phyloP scores from a whole-genome alignment of 2,329 filamentous ascomycete genomes.

The Verticillium klebahnii region DNA sequence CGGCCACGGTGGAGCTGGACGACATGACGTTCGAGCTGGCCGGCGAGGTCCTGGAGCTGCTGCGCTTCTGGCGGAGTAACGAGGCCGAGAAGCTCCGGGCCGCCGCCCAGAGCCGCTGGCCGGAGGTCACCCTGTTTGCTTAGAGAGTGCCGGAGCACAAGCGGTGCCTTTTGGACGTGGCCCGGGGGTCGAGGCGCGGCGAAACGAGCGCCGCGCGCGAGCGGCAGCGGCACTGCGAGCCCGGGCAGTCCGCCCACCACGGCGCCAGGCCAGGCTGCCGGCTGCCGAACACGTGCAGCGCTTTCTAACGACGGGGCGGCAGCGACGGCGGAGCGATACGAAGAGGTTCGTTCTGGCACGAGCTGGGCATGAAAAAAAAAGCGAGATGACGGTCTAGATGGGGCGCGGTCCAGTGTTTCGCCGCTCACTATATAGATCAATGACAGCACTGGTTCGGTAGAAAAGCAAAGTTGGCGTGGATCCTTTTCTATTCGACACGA shows the following conservation, averaged over 20 bases:
- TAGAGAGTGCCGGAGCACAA: conserved; percentile 13
- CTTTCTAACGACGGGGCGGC: not conserved
- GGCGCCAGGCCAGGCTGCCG: not conserved
- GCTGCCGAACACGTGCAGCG: not conserved
- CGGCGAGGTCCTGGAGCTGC: conserved; percentile 34
- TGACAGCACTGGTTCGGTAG: not conserved
- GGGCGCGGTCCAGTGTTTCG: not conserved
- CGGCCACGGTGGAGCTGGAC: conserved; percentile 49
- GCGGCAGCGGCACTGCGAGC: not conserved
- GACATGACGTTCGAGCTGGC: conserved; percentile 52
- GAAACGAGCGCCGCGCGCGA: not conserved
- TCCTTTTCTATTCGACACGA: not conserved
- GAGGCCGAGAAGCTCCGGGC: conserved; percentile 44
- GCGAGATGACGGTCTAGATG: not conserved
- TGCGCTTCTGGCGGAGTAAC: conserved; percentile 45
- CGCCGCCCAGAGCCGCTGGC: conserved; percentile 45
- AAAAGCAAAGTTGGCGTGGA: too few species aligned
- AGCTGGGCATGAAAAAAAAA: not conserved
- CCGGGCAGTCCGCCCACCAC: not conserved
- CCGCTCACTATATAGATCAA: not conserved
- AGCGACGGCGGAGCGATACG: not conserved
- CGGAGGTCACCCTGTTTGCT: conserved; percentile 41
- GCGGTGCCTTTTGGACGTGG: not conserved
- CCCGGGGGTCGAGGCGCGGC: not conserved
- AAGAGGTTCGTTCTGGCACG: not conserved